phyloP scores from a whole-genome alignment of 2,329 filamentous ascomycete genomes.

The Neoscytalidium dimidiatum region DNA sequence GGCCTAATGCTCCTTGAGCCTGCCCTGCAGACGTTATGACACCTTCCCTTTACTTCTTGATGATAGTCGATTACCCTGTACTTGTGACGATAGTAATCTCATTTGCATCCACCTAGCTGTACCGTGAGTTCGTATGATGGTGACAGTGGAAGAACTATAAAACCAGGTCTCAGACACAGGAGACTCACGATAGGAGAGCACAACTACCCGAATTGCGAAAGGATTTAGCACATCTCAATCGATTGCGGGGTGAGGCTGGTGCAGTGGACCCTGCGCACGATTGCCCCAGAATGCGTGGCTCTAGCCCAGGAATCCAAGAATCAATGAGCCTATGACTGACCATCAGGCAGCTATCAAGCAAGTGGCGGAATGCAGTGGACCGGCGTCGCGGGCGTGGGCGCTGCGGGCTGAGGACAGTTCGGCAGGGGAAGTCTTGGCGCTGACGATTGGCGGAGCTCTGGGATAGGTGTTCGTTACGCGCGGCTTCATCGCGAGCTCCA shows the following conservation, averaged over 20 bases:
- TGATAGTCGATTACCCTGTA: conserved; percentile 10
- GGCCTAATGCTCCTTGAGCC: not conserved
- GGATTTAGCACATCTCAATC: not conserved
- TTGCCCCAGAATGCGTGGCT: not conserved
- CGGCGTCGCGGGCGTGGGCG: not conserved
- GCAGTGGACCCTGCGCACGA: not conserved
- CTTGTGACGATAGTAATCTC: conserved; percentile 1
- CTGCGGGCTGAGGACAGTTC: not conserved
- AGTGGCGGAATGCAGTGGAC: not conserved
- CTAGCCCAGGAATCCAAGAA: not conserved
- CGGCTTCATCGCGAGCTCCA: conserved; percentile 18
- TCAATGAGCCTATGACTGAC: not conserved
- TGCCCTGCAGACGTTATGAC: conserved; percentile 3
- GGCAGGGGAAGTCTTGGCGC: conserved; percentile 19
- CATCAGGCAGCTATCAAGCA: not conserved
- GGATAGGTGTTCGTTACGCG: conserved; percentile 20
- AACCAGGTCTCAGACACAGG: too few species aligned
- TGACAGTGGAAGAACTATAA: too few species aligned
- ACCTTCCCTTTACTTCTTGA: conserved; percentile 1
- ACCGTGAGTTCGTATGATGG: too few species aligned
- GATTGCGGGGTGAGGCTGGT: not conserved
- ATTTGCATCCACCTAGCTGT: not conserved
- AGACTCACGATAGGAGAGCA: too few species aligned
- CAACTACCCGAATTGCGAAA: too few species aligned
- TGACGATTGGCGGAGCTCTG: conserved; percentile 16